These are phyloP conservation scores for Clarireedia paspali DNA, from an alignment of 2,329 filamentous ascomycete species.

Conservation along the genomic window DNA sequence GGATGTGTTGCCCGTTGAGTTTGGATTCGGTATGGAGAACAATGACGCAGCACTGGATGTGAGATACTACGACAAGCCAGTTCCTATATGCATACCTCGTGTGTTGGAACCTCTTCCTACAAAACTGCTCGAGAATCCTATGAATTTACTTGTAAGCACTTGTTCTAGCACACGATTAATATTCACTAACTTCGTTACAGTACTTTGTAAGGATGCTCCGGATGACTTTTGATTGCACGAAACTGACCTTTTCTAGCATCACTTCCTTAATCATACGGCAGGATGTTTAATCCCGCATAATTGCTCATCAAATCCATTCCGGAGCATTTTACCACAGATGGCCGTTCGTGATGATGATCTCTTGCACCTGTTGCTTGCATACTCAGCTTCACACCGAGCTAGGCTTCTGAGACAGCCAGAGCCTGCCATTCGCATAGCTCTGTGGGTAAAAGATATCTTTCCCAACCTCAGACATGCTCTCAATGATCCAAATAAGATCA, in stretches of 20 bases:
- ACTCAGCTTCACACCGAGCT: slow-evolving; percentile 77
- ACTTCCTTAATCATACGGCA: slow-evolving; percentile 73
- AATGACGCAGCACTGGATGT: slow-evolving; percentile 47
- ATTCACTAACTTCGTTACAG: slow-evolving; percentile 22
- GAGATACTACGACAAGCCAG: slow-evolving; percentile 63
- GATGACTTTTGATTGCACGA: slow-evolving; percentile 4
- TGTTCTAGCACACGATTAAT: not conserved
- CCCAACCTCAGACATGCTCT: slow-evolving; percentile 63
- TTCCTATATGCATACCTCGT: slow-evolving; percentile 49
- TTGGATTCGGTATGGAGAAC: slow-evolving; percentile 40
- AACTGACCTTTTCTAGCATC: slow-evolving; percentile 33
- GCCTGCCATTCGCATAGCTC: slow-evolving; percentile 68
- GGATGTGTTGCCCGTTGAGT: slow-evolving; percentile 35
- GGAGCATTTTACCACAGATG: slow-evolving; percentile 47
- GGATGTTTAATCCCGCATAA: slow-evolving; percentile 47
- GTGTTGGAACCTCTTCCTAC: slow-evolving; percentile 41
- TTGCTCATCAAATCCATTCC: slow-evolving; percentile 44
- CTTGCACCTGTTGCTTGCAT: slow-evolving; percentile 69
- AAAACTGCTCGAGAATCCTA: slow-evolving; percentile 60
- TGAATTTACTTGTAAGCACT: slow-evolving; percentile 56
- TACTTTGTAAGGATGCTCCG: slow-evolving; percentile 38
- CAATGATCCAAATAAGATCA: slow-evolving; percentile 49
- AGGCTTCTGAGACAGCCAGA: slow-evolving; percentile 66
- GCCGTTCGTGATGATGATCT: slow-evolving; percentile 63
- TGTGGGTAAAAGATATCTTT: slow-evolving; percentile 74